These are phyloP conservation scores for Lasiodiplodia citricola DNA, from an alignment of 2,329 filamentous ascomycete species.

Conservation along the genomic window DNA sequence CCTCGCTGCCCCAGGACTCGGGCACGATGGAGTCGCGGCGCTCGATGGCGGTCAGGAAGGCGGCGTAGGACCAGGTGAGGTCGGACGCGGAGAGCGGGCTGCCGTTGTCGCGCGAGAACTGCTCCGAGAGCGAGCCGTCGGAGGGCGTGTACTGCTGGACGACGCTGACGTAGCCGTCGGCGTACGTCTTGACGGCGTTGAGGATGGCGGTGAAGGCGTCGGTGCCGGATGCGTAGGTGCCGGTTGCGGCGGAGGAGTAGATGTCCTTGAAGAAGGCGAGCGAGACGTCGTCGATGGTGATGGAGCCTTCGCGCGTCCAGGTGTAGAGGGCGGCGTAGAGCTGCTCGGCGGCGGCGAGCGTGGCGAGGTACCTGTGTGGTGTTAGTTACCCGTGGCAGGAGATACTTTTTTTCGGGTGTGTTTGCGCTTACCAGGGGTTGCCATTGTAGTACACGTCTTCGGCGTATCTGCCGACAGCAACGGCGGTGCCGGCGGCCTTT, in stretches of 20 bases:
- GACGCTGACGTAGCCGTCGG: constrained; percentile 49
- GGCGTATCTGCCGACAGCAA: constrained; percentile 50
- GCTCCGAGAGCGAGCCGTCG: constrained; percentile 50
- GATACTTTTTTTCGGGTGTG: constrained; percentile 37
- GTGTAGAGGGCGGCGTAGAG: constrained; percentile 26
- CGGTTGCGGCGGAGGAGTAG: constrained; percentile 12
- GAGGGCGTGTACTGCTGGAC: constrained; percentile 46
- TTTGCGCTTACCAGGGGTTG: constrained; percentile 49
- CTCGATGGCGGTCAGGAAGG: constrained; percentile 38
- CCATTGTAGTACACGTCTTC: constrained; percentile 50
- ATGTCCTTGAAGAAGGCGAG: constrained; percentile 23
- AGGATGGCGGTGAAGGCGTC: constrained; percentile 33
- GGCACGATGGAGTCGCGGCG: constrained; percentile 21
- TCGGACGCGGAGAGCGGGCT: constrained; percentile 48
- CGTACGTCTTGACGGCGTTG: constrained; percentile 37
- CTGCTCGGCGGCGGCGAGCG: constrained; percentile 22
- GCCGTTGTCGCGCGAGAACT: constrained; percentile 48
- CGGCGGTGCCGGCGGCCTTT: constrained; percentile 31
- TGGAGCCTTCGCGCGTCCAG: constrained; percentile 16
- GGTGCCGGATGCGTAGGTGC: constrained; percentile 17
- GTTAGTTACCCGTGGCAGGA: constrained; percentile 38
- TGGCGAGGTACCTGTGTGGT: constrained; percentile 33
- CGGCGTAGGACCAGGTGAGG: constrained; percentile 54
- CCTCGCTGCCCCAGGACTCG: constrained; percentile 16
- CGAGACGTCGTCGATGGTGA: constrained; percentile 14